Evolutionary conservation across 1,139 yeast genomes (phyloP), one percentile per base, ranked within the genome.

Genomic region (Pichia sp.): DNA sequence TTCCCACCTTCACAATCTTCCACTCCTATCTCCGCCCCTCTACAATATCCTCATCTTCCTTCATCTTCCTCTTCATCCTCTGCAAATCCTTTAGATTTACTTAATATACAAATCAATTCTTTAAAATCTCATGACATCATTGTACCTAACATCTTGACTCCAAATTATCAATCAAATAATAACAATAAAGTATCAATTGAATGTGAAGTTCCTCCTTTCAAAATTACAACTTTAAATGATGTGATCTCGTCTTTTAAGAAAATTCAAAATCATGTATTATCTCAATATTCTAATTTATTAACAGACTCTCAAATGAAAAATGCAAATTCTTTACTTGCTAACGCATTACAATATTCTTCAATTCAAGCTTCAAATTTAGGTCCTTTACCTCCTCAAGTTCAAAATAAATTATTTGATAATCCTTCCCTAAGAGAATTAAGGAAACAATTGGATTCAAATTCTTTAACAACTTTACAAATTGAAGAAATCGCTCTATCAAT

Each of bases 401-500:
- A 75, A 3, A 59, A 68, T 25, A 71, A 95, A 49, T 81, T 78
- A 45, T 89, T 84, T 61, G 96, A 88, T 60, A 86, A 96, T 0
- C 94, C 96, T 11, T 83, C 79, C 47, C 68, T 91, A 44, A 70
- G 78, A 26, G 80, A 74, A 37, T 64, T 74, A 31, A 64, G 79
- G 31, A 73, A 75, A 50, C 63, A 65, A 36, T 60, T 74, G 34
- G 80, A 74, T 52, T 56, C 61, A 33, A 69, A 69, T 26, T 53
- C 54, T 18, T 56, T 68, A 42, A 45, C 68, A 1, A 64, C 63
- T 35, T 58, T 69, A 17, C 95, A 86, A 50, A 71, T 88, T 41
- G 97, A 89, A 58, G 91, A 80, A 49, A 66, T 88, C 39, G 88
- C 95, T 12, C 59, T 86, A 39, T 84, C 88, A 5, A 84, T 91